Base-by-base conservation (phyloP, 768 basidiomycete genomes). In the Lentinula aciculospora region DNA sequence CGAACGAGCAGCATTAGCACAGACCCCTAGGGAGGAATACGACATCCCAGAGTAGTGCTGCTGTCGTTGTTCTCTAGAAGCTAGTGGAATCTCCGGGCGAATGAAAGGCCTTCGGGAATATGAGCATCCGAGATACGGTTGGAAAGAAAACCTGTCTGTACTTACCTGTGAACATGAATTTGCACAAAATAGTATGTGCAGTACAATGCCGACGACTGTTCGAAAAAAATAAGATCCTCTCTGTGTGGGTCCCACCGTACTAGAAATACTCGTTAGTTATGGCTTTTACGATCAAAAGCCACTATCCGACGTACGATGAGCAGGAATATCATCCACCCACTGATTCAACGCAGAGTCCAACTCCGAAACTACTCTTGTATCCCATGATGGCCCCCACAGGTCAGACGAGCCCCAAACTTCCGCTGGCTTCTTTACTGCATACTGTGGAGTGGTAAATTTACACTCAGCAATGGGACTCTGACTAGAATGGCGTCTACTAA, bases 11-110 rank as follows among this genome's bases (percentile, higher is more conserved):
- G 56, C 44, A 27, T 57, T 57, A 21, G 56, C 46, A 21, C 56
- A 57, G 12, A 57, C 46, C 79, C 4, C 85, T 74, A 45, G 84
- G 85, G 40, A 80, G 77, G 67, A 83, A 85, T 57, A 86, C 84
- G 0, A 84, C 82, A 9, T 73, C 59, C 71, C 72, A 28, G 72
- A 69, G 13, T 57, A 37, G 1, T 29, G 5, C 25, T 19, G 63
- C 73, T 74, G 42, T 73, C 73, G 9, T 73, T 69, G 12, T 74
- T 66, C 4, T 2, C 8, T 23, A 25, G 34, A 23, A 15, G 72
- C 70, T 51, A 85, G 79, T 69, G 83, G 85, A 4, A 81, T 81
- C 34, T 47, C 51, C 39, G 34, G 34, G 21, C 23, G 23, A 28
- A 53, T 36, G 25, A 53, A 36, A 15, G 31, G 34, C 10, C 32